Evolutionary conservation across 1,139 yeast species (phyloP).

Genomic region (Zygoascus meyerae): DNA sequence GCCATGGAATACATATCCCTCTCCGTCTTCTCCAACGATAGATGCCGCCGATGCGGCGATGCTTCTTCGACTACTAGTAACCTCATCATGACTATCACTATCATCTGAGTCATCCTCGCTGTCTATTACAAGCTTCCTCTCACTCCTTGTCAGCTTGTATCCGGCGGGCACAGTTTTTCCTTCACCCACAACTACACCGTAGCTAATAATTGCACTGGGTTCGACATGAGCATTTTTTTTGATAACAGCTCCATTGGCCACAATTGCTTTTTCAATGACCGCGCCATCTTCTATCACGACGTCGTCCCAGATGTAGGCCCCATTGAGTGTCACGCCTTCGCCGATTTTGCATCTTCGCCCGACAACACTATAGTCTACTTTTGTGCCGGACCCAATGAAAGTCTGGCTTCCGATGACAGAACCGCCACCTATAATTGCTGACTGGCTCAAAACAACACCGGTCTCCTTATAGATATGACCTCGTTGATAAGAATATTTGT

Average conservation of each 20-base stretch:
- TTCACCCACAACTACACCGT: conserved; percentile 58
- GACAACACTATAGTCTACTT: conserved; percentile 60
- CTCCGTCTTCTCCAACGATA: conserved; percentile 55
- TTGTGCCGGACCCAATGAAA: conserved; percentile 51
- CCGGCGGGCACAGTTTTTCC: conserved; percentile 24
- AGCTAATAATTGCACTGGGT: conserved; percentile 79
- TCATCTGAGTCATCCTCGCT: conserved; percentile 27
- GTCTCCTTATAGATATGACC: conserved; percentile 82
- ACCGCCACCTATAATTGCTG: conserved; percentile 73
- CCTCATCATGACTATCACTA: conserved; percentile 27
- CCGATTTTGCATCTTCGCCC: conserved; percentile 87
- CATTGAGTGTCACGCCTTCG: conserved; percentile 58
- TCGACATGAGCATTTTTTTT: conserved; percentile 47
- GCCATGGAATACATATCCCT: conserved; percentile 49
- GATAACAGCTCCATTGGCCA: conserved; percentile 59
- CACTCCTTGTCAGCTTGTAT: conserved; percentile 18
- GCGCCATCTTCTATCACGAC: conserved; percentile 64
- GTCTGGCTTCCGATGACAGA: conserved; percentile 76
- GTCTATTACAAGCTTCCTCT: conserved; percentile 17
- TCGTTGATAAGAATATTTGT: conserved; percentile 70
- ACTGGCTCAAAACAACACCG: conserved; percentile 81
- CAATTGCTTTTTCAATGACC: conserved; percentile 53
- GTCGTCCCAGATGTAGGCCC: conserved; percentile 85
- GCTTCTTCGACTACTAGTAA: conserved; percentile 4
- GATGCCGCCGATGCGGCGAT: conserved; percentile 15